phyloP scores from a whole-genome alignment of 192 early-diverging fungal genomes.

The Umbelopsis isabellina region DNA sequence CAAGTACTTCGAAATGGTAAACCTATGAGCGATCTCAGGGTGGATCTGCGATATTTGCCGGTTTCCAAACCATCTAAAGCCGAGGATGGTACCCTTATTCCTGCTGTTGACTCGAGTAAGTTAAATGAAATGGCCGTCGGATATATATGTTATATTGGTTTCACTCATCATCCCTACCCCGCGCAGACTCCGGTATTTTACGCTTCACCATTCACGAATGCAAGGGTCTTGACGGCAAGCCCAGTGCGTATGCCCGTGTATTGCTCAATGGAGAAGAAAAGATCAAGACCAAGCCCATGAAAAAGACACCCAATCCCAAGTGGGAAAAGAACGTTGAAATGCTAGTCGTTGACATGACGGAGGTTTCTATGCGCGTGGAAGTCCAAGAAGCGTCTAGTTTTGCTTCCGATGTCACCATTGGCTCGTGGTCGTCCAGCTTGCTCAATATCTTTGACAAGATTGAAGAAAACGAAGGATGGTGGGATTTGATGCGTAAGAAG shows the following conservation, averaged over 20 bases:
- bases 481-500: slow-evolving; percentile 23
- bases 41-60: slow-evolving; percentile 44
- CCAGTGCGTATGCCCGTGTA: slow-evolving; percentile 51
- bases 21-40: slow-evolving; percentile 31
- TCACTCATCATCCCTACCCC: neutral
- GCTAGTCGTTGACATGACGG: slow-evolving; percentile 70
- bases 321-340: slow-evolving; percentile 70
- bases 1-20: slow-evolving; percentile 38
- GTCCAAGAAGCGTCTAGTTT: slow-evolving; percentile 57
- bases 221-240: slow-evolving; percentile 44
- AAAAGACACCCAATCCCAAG: slow-evolving; percentile 69
- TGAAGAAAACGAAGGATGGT: slow-evolving; percentile 36
- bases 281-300: slow-evolving; percentile 59
- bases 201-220: slow-evolving; percentile 60
- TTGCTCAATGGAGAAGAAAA: slow-evolving; percentile 47
- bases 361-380: slow-evolving; percentile 57
- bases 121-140: neutral
- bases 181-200: slow-evolving; percentile 60
- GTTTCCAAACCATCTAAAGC: slow-evolving; percentile 42
- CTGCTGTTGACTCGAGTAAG: slow-evolving; percentile 57
- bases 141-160: neutral
- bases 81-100: slow-evolving; percentile 42
- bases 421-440: slow-evolving; percentile 34
- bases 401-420: slow-evolving; percentile 42
- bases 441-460: slow-evolving; percentile 36